Evolutionary conservation across 1,139 yeast species (phyloP), one percentile per base, ranked within the genome.

Genomic region (Yamadazyma oceani): DNA sequence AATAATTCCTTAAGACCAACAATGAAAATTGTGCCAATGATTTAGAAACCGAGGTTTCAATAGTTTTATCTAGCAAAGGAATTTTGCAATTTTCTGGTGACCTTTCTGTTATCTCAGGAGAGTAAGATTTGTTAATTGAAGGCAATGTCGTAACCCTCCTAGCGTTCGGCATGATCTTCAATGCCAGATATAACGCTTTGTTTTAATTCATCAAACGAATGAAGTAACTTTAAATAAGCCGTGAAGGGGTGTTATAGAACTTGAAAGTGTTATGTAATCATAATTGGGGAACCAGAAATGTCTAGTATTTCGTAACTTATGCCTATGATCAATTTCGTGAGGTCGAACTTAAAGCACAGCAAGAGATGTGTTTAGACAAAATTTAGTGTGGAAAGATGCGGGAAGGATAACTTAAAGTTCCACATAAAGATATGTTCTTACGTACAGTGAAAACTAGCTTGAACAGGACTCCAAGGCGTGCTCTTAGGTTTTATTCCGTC

Each of bases 201-300:
- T 34, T 59, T 55, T 39, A 64, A 50, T 9, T 45, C 52, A 26
- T 46, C 44, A 41, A 65, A 59, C 0, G 62, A 58, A 32, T 50
- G 49, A 12, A 66, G 45, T 14, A 66, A 49, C 46, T 59, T 61
- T 38, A 66, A 50, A 44, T 64, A 70, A 5, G 39, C 39, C 5
- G 37, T 30, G 3, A 27, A 37, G 10, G n/a, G n/a, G n/a, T n/a
- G n/a, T n/a, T n/a, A n/a, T n/a, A n/a, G n/a, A n/a, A n/a, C n/a
- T n/a, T n/a, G n/a, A n/a, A n/a, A n/a, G n/a, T n/a, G n/a, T n/a
- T n/a, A n/a, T n/a, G n/a, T n/a, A n/a, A n/a, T n/a, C n/a, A n/a
- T n/a, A n/a, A n/a, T n/a, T n/a, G n/a, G n/a, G 5, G 5, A 6
- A 16, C 4, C 12, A 5, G 30, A 27, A 8, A 12, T 11, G 11